Conservation (phyloP, 1,284 basidiomycete genomes). For the Violaceomyces palustris region DNA sequence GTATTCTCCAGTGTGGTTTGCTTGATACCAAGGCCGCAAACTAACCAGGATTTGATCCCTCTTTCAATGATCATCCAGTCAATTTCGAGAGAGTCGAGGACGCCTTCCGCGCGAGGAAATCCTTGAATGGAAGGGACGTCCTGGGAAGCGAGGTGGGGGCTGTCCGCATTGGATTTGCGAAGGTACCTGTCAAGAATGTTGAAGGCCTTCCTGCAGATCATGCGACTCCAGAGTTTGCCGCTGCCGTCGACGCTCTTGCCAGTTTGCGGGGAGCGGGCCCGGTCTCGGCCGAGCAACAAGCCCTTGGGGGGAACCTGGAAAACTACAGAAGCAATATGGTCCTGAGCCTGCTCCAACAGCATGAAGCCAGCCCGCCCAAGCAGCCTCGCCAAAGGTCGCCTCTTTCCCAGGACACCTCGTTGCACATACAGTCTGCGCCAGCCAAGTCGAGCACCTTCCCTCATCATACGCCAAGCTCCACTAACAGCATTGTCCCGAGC, state of each 20-base stretch:
- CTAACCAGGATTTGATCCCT: not conserved
- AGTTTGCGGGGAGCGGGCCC: slow-evolving; percentile 67
- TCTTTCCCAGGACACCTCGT: slow-evolving; percentile 7
- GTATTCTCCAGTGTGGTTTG: no score
- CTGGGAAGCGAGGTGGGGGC: slow-evolving; percentile 91
- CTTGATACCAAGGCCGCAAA: no score
- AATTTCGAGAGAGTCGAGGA: slow-evolving; percentile 97
- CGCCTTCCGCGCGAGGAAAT: slow-evolving; percentile 87
- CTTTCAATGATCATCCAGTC: slow-evolving; percentile 57
- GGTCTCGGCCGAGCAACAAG: slow-evolving; percentile 82
- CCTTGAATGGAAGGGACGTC: slow-evolving; percentile 88
- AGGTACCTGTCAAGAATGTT: slow-evolving; percentile 62
- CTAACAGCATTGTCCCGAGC: slow-evolving; percentile 49
- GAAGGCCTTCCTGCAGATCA: slow-evolving; percentile 7
- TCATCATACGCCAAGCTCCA: slow-evolving; percentile 40
- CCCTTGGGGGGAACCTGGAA: slow-evolving; percentile 80
- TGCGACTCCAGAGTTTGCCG: slow-evolving; percentile 8
- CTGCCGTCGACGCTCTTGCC: slow-evolving; percentile 29
- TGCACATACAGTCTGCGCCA: slow-evolving; percentile 4
- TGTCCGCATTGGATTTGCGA: slow-evolving; percentile 91
- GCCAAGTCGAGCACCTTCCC: slow-evolving; percentile 57
- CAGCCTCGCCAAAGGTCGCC: slow-evolving; percentile 8
- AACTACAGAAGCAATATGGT: slow-evolving; percentile 88
- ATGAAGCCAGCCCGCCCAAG: no score
- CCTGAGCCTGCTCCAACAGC: slow-evolving; percentile 79